phyloP scores from a whole-genome alignment of 2,329 filamentous ascomycete genomes.

The Pseudogymnoascus sp. region DNA sequence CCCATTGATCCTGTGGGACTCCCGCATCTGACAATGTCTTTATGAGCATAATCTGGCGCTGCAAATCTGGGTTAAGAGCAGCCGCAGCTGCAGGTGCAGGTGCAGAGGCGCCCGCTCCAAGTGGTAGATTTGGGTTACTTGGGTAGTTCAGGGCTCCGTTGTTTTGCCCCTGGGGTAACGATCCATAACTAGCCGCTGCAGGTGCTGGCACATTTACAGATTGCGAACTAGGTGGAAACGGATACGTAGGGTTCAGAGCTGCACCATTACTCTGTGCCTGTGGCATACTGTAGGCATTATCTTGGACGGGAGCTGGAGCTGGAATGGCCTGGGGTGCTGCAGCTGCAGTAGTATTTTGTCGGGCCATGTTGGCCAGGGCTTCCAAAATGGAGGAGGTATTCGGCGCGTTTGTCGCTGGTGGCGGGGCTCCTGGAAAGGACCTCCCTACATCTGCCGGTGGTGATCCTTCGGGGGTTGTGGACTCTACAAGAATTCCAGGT shows the following conservation, averaged over 20 bases:
- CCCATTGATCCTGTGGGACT: constrained; percentile 69
- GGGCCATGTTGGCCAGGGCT: constrained; percentile 71
- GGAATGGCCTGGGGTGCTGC: constrained; percentile 18
- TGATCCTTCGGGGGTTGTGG: constrained; percentile 63
- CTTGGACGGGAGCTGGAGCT: constrained; percentile 24
- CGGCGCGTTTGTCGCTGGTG: constrained; percentile 34
- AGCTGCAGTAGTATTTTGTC: constrained; percentile 53
- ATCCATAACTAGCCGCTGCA: constrained; percentile 22
- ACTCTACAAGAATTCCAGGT: constrained; percentile 41
- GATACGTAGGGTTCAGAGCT: constrained; percentile 21
- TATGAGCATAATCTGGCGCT: constrained; percentile 65
- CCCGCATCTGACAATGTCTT: constrained; percentile 69
- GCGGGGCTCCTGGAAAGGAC: constrained; percentile 33
- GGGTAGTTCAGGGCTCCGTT: constrained; percentile 32
- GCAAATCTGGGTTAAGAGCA: constrained; percentile 45
- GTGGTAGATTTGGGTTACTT: constrained; percentile 29
- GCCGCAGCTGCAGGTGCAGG: constrained; percentile 29
- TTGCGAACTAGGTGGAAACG: constrained; percentile 37
- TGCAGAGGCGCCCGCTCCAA: constrained; percentile 30
- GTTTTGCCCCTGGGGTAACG: constrained; percentile 26
- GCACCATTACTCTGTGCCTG: constrained; percentile 35
- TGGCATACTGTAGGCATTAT: constrained; percentile 36
- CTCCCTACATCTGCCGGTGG: constrained; percentile 31
- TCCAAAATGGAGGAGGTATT: constrained; percentile 63
- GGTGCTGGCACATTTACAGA: constrained; percentile 49